Evolutionary conservation across 2,329 filamentous ascomycete genomes (phyloP).

Genomic region (Xylaria polymorpha): DNA sequence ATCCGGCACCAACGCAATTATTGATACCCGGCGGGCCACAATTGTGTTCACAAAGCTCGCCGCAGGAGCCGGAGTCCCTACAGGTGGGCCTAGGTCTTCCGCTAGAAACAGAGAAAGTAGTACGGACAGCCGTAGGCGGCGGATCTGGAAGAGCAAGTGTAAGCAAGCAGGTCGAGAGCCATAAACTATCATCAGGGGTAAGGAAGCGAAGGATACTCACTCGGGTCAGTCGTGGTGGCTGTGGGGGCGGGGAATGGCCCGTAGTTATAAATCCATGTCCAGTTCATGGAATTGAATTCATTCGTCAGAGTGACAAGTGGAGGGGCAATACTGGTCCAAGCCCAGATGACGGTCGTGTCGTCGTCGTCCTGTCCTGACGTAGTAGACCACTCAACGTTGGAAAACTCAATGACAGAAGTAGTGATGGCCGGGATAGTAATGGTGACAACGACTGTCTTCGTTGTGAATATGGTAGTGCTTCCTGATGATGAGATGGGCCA

Average conservation of each 20-base stretch:
- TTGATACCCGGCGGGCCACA: conserved; percentile 15
- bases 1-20: conserved; percentile 5
- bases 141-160: conserved; percentile 12
- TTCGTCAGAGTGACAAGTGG: conserved; percentile 2
- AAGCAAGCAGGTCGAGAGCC: conserved; percentile 8
- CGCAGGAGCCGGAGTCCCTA: neutral
- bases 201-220: conserved; percentile 7
- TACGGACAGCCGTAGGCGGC: neutral
- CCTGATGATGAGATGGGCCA: conserved; percentile 4
- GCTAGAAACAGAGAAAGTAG: conserved; percentile 3
- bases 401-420: conserved; percentile 10
- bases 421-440: conserved; percentile 15
- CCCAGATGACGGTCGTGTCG: conserved; percentile 13
- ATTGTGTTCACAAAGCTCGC: conserved; percentile 12
- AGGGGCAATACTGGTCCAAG: conserved; percentile 17
- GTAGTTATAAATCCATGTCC: conserved; percentile 7
- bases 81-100: conserved; percentile 15
- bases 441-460: conserved; percentile 5
- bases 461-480: conserved; percentile 7
- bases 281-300: neutral
- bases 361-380: conserved; percentile 1
- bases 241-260: conserved; percentile 7
- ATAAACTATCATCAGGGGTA: conserved; percentile 12
- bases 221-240: conserved; percentile 3
- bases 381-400: conserved; percentile 10